phyloP scores from a whole-genome alignment of 2,329 filamentous ascomycete genomes.

The Aurifilum marmelostoma region DNA sequence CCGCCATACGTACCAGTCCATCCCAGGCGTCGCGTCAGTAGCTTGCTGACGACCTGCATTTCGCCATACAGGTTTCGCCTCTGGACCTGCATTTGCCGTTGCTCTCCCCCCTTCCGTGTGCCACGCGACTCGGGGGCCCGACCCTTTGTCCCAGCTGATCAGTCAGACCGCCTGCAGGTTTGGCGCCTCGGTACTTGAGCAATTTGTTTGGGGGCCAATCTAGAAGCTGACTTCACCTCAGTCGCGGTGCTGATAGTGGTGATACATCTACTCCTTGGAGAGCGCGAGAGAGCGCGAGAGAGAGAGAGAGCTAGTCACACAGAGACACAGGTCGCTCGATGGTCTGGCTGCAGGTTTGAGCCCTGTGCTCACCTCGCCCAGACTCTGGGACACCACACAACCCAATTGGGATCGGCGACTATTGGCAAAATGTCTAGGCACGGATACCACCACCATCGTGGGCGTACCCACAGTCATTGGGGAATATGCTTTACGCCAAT shows the following conservation, averaged over 20 bases:
- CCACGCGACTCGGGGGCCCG: not conserved
- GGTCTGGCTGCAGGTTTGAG: not conserved
- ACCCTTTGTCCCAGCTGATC: not conserved
- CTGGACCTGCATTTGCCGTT: slow-evolving; percentile 7
- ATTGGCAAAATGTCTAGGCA: slow-evolving; percentile 1
- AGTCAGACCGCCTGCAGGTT: not conserved
- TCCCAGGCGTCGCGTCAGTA: slow-evolving; percentile 6
- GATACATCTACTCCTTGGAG: too few relatives aligned
- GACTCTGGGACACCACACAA: not conserved
- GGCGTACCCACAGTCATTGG: not conserved
- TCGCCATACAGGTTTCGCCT: slow-evolving; percentile 15
- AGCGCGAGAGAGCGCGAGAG: too few relatives aligned
- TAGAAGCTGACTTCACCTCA: not conserved
- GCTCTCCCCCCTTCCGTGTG: not conserved
- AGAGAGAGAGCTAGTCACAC: not conserved
- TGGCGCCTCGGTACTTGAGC: slow-evolving; percentile 2
- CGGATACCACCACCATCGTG: not conserved
- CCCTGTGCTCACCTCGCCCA: not conserved
- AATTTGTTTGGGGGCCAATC: not conserved
- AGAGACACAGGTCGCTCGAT: not conserved
- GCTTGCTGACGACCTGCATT: slow-evolving; percentile 18
- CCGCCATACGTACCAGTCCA: too few relatives aligned
- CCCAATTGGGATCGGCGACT: not conserved
- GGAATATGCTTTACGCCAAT: not conserved
- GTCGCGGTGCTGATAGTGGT: not conserved